These are phyloP conservation scores for Buddleja alternifolia DNA, from an alignment of 257 asterid species.

Conservation along the genomic window DNA sequence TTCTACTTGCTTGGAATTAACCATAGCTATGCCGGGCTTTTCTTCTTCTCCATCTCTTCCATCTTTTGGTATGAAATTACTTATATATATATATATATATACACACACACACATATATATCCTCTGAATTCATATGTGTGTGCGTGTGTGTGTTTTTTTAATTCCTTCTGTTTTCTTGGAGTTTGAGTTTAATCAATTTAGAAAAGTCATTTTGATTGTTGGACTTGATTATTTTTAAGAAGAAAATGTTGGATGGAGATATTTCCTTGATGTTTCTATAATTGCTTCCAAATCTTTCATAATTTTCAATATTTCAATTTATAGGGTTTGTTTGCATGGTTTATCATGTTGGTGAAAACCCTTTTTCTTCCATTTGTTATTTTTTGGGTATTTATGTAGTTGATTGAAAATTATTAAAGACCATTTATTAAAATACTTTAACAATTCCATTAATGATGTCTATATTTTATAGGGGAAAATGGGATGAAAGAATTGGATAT, in stretches of 20 bases:
- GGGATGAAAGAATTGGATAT: constrained; percentile 60
- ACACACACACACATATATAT: no score
- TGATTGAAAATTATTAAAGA: no score
- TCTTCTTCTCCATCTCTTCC: constrained; percentile 56
- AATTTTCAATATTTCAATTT: background rate
- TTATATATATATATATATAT: background rate
- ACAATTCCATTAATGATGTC: background rate
- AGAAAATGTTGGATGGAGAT: background rate
- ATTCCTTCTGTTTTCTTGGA: constrained; percentile 1
- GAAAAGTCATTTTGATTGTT: background rate
- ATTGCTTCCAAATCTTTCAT: background rate
- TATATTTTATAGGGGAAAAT: constrained; percentile 48
- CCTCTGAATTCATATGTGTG: background rate
- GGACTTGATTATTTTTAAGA: background rate
- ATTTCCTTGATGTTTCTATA: background rate
- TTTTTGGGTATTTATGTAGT: no score
- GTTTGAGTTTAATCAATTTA: background rate
- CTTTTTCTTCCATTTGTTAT: no score
- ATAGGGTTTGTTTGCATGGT: constrained; percentile 35
- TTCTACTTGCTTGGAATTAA: constrained; percentile 58
- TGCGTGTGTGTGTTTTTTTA: background rate
- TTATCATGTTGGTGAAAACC: background rate
- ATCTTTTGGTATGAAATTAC: constrained; percentile 51
- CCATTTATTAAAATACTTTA: no score
- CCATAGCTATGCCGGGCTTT: constrained; percentile 67